Conservation (phyloP, 2,329 filamentous ascomycete species). For the Fusarium beomiforme region DNA sequence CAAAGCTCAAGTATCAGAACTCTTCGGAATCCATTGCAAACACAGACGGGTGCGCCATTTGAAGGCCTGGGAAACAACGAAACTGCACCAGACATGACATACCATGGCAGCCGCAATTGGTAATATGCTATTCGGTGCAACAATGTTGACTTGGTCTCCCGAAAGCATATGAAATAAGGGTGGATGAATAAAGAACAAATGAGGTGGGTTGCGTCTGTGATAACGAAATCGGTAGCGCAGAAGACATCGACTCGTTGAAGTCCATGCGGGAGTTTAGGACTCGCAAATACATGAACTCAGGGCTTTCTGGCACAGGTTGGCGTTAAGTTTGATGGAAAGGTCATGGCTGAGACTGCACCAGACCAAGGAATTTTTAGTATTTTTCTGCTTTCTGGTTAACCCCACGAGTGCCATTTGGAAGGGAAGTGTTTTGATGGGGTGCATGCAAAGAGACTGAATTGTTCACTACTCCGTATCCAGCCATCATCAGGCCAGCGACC, state of each 20-base stretch:
- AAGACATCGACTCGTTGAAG: constrained; percentile 1
- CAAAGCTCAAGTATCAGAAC: constrained; percentile 3
- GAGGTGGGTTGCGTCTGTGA: background rate
- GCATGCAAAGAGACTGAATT: constrained; percentile 10
- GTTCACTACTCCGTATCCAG: constrained; percentile 1
- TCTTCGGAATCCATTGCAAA: constrained; percentile 27
- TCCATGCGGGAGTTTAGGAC: constrained; percentile 1
- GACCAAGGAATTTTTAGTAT: constrained; percentile 14
- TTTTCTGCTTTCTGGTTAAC: constrained; percentile 33
- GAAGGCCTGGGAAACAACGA: constrained; percentile 6
- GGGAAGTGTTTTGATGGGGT: constrained; percentile 6
- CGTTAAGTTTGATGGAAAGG: constrained; percentile 31
- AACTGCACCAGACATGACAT: constrained; percentile 8
- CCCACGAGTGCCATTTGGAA: background rate
- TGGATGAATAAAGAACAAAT: background rate
- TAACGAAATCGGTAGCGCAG: background rate
- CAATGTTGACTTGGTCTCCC: background rate
- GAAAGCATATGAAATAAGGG: background rate
- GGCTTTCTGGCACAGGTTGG: constrained; percentile 21
- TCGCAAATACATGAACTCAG: constrained; percentile 17
- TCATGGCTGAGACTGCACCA: constrained; percentile 37
- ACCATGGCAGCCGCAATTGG: constrained; percentile 28
- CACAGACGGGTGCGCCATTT: background rate
- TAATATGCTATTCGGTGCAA: background rate
- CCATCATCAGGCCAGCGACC: constrained; percentile 13